phyloP scores from a whole-genome alignment of 1,284 basidiomycete species.

The Microbotryum saponariae region DNA sequence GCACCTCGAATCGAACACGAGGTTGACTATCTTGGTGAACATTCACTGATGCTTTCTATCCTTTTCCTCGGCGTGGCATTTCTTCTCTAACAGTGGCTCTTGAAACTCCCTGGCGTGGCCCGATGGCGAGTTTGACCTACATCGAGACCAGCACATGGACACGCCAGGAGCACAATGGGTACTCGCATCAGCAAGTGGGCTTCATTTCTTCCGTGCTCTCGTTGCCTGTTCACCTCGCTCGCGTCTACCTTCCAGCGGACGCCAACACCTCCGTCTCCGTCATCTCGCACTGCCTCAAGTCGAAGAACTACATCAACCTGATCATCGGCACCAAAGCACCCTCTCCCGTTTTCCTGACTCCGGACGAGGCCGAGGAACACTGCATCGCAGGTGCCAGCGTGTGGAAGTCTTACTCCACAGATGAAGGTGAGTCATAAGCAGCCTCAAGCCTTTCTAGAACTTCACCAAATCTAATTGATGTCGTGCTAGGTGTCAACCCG shows the following conservation, averaged over 20 bases:
- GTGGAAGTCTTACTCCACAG: slow-evolving; percentile 38
- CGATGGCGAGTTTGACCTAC: slow-evolving; percentile 69
- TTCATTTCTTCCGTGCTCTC: slow-evolving; percentile 75
- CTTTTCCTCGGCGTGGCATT: background rate
- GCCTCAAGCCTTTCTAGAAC: background rate
- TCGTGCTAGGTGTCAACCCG: slow-evolving; percentile 47
- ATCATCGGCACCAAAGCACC: slow-evolving; percentile 70
- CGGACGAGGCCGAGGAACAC: slow-evolving; percentile 42
- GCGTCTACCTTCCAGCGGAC: slow-evolving; percentile 84
- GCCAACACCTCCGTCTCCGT: slow-evolving; percentile 70
- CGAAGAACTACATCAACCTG: slow-evolving; percentile 75
- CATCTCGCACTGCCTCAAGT: slow-evolving; percentile 68
- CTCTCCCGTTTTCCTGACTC: slow-evolving; percentile 38
- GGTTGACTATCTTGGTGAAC: no score
- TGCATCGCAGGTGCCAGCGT: slow-evolving; percentile 42
- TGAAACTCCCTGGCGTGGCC: slow-evolving; percentile 69
- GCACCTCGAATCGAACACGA: background rate
- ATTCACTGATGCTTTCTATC: slow-evolving; percentile 1
- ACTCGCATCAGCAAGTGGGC: slow-evolving; percentile 48
- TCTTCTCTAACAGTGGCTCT: slow-evolving; percentile 39
- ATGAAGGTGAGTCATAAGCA: no score
- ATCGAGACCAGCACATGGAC: slow-evolving; percentile 74
- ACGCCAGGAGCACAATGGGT: slow-evolving; percentile 55
- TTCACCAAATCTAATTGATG: slow-evolving; percentile 42
- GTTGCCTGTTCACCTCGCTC: slow-evolving; percentile 62